phyloP scores from a whole-genome alignment of 176 grass and related monocot genomes.

The Panicum miliaceum region DNA sequence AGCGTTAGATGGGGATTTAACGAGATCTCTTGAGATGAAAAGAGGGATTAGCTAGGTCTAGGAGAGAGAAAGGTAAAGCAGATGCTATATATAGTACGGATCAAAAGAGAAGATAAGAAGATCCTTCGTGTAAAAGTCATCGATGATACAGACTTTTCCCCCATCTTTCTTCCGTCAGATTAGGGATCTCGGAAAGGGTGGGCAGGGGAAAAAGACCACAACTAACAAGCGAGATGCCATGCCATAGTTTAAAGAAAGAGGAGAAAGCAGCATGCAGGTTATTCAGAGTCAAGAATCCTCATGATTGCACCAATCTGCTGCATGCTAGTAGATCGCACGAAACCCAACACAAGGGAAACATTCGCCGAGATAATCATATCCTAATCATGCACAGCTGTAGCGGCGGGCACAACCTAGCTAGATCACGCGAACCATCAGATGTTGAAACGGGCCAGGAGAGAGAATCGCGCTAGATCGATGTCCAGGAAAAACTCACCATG shows the following conservation, averaged over 20 bases:
- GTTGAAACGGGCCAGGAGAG: neutral
- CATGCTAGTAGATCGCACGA: conserved; percentile 40
- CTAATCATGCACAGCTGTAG: conserved; percentile 38
- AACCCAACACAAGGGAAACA: conserved; percentile 25
- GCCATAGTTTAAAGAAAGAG: conserved; percentile 37
- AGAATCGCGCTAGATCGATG: neutral
- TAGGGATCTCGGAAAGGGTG: conserved; percentile 31
- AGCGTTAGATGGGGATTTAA: neutral
- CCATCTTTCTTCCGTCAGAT: conserved; percentile 26
- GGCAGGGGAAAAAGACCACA: neutral
- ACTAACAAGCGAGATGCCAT: conserved; percentile 19
- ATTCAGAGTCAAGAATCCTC: conserved; percentile 33
- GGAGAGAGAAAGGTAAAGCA: neutral
- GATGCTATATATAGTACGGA: conserved; percentile 14
- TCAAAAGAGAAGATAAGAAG: conserved; percentile 27
- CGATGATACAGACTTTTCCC: conserved; percentile 21
- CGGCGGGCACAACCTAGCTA: neutral
- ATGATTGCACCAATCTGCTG: conserved; percentile 61
- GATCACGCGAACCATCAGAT: neutral
- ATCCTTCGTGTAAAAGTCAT: conserved; percentile 34
- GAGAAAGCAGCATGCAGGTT: neutral
- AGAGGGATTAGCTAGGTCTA: neutral
- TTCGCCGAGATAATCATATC: conserved; percentile 38
- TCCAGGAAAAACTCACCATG: conserved; percentile 29
- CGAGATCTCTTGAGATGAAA: conserved; percentile 11